Percentiles rank a stretch among this genome's conserved stretches.
These are phyloP conservation scores for Mallotus japonicus DNA, from an alignment of 441 rosid genomes.

Conservation along the genomic window DNA sequence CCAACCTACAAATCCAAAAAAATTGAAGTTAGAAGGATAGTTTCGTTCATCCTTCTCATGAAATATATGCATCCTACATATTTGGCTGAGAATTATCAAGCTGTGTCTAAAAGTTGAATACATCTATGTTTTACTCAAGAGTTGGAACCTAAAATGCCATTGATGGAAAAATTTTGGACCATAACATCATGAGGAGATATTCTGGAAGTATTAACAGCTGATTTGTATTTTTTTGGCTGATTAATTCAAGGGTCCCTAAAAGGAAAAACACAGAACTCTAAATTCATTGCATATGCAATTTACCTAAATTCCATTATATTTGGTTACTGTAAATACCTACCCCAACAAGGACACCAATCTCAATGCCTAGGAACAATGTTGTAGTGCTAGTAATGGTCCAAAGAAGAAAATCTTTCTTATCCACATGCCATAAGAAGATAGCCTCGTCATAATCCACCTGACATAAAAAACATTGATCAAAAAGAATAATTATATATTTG, in stretches of 20 bases:
- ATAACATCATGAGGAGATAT: background rate
- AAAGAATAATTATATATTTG: constrained; percentile 10
- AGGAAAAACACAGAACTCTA: background rate
- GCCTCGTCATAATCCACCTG: constrained; percentile 96
- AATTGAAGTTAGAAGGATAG: constrained; percentile 15
- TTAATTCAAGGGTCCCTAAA: background rate
- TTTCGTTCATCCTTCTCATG: background rate
- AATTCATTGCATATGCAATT: background rate
- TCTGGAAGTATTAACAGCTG: constrained; percentile 11
- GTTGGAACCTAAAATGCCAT: background rate
- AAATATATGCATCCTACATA: background rate
- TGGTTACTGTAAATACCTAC: constrained; percentile 44
- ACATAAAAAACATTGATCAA: constrained; percentile 27
- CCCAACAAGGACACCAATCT: constrained; percentile 97
- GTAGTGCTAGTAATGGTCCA: constrained; percentile 79
- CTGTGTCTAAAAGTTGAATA: background rate
- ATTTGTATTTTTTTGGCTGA: background rate
- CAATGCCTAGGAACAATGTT: constrained; percentile 91
- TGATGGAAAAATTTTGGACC: constrained; percentile 6
- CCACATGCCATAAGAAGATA: constrained; percentile 87
- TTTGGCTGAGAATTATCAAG: background rate
- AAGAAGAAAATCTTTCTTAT: constrained; percentile 94
- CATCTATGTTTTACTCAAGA: background rate
- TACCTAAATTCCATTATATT: background rate
- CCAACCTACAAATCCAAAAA: constrained; percentile 65